Evolutionary conservation across 2,329 filamentous ascomycete genomes (phyloP).

Genomic region (Cytospora schulzeri): DNA sequence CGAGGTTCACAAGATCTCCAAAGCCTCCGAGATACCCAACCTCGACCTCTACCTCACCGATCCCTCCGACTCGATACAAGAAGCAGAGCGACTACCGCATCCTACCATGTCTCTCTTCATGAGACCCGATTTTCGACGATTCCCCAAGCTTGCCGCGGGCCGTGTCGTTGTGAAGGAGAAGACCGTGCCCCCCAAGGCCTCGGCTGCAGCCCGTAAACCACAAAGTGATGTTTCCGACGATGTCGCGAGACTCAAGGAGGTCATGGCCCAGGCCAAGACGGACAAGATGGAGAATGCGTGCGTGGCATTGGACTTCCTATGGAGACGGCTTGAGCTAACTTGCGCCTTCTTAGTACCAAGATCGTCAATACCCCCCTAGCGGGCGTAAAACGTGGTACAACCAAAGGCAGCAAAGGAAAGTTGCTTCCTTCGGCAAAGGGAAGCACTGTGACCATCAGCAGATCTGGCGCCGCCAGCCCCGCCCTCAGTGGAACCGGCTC

Average conservation of each 20-base stretch:
- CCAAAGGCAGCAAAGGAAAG: conserved; percentile 35
- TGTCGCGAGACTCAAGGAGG: conserved; percentile 51
- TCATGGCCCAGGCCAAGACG: conserved; percentile 45
- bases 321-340: conserved; percentile 34
- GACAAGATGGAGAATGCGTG: conserved; percentile 51
- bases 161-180: conserved; percentile 28
- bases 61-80: conserved; percentile 49
- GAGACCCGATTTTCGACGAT: conserved; percentile 38
- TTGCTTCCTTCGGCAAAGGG: conserved; percentile 40
- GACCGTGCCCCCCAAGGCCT: conserved; percentile 28
- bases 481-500: conserved; percentile 57
- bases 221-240: conserved; percentile 44
- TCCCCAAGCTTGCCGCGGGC: conserved; percentile 28
- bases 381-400: conserved; percentile 31
- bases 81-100: conserved; percentile 51
- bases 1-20: conserved; percentile 35
- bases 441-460: conserved; percentile 43
- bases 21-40: conserved; percentile 46
- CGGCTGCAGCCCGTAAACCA: conserved; percentile 33
- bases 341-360: conserved; percentile 39
- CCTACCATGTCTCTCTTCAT: conserved; percentile 54
- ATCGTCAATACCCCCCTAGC: conserved; percentile 38
- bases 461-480: conserved; percentile 57
- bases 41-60: conserved; percentile 61
- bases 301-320: conserved; percentile 28